Percentiles rank a stretch among this genome's conserved stretches.
These are phyloP conservation scores for Amyloporia xantha DNA, from an alignment of 768 basidiomycete genomes.

Conservation along the genomic window DNA sequence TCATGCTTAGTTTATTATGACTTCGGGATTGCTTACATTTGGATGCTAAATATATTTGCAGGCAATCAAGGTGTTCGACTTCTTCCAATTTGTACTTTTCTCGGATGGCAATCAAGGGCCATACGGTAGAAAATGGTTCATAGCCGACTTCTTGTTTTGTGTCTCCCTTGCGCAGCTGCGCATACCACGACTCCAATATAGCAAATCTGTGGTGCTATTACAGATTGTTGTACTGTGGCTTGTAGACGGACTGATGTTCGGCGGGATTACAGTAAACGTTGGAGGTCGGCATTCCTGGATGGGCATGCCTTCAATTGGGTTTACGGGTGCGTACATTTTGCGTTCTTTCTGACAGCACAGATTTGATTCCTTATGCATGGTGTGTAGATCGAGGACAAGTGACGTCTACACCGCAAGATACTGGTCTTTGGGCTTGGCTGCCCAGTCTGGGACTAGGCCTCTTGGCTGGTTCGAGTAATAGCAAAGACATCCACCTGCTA, in stretches of 20 bases:
- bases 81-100: constrained; percentile 47
- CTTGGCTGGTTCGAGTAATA: constrained; percentile 32
- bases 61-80: constrained; percentile 74
- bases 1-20: no score
- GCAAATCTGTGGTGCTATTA: constrained; percentile 52
- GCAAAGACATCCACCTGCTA: constrained; percentile 54
- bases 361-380: constrained; percentile 9
- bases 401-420: constrained; percentile 22
- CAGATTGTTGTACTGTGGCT: constrained; percentile 59
- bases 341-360: not conserved
- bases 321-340: constrained; percentile 30
- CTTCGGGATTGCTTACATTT: no score
- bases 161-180: constrained; percentile 51
- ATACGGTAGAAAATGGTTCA: constrained; percentile 64
- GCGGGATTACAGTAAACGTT: constrained; percentile 57
- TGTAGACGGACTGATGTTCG: constrained; percentile 65
- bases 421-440: constrained; percentile 43
- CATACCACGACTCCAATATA: constrained; percentile 69
- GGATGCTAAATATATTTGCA: no score
- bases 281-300: constrained; percentile 26
- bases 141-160: constrained; percentile 60
- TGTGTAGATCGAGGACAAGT: constrained; percentile 13
- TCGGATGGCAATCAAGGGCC: constrained; percentile 34
- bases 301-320: constrained; percentile 10
- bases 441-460: constrained; percentile 46